These are phyloP conservation scores for Isatis tinctoria DNA, from an alignment of 345 rosid species.

Conservation along the genomic window DNA sequence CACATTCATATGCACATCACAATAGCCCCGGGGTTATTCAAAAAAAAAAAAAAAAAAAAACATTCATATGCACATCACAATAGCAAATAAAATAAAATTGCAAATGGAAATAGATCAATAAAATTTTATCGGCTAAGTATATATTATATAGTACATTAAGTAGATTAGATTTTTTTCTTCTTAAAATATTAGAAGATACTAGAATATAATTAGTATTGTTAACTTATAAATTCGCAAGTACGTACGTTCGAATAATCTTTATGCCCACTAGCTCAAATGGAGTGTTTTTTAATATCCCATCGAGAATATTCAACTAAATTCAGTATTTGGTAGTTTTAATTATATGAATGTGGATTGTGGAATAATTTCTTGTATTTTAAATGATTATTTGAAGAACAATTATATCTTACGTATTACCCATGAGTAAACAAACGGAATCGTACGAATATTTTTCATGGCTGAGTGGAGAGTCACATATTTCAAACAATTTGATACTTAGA, in stretches of 20 bases:
- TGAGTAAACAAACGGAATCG: background rate
- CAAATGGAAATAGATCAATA: background rate
- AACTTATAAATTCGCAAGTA: constrained; percentile 13
- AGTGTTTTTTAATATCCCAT: constrained; percentile 2
- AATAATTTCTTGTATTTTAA: background rate
- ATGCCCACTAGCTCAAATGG: constrained; percentile 21
- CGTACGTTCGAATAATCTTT: constrained; percentile 26
- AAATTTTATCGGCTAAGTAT: background rate
- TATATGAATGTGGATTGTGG: constrained; percentile 24
- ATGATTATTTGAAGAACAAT: background rate
- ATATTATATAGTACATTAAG: background rate
- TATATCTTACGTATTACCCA: background rate
- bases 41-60: no score
- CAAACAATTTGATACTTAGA: background rate
- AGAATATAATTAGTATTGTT: background rate
- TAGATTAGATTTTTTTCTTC: background rate
- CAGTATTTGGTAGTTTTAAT: constrained; percentile 12
- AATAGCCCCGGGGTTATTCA: no score
- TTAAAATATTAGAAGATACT: background rate
- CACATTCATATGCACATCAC: no score
- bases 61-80: background rate
- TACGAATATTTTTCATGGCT: background rate
- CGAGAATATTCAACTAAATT: constrained; percentile 27
- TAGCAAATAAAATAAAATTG: background rate
- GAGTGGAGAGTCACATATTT: background rate